Percentiles rank a stretch among this genome's conserved stretches.
phyloP scores from a whole-genome alignment of 2,329 filamentous ascomycete species.

The Domatiomyces globalis region DNA sequence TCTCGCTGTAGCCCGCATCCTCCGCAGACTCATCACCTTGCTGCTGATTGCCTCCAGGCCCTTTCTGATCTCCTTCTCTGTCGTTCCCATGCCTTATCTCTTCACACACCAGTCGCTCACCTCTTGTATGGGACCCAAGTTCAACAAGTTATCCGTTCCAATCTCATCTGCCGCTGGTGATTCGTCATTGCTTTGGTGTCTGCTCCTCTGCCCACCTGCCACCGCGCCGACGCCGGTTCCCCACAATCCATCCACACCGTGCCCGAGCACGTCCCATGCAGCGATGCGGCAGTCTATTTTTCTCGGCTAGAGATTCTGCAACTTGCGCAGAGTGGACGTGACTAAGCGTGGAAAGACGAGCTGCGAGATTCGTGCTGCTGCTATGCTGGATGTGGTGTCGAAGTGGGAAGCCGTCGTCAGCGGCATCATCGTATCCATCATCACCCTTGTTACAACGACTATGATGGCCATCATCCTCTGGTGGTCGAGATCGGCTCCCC shows the following conservation, averaged over 20 bases:
- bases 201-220: background rate
- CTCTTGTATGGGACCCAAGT: background rate
- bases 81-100: background rate
- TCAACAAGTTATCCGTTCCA: background rate
- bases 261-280: constrained; percentile 11
- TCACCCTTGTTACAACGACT: background rate
- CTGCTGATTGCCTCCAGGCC: background rate
- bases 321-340: constrained; percentile 26
- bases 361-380: background rate
- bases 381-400: background rate
- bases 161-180: background rate
- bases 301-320: constrained; percentile 38
- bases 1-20: background rate
- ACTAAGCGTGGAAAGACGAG: background rate
- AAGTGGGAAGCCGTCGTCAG: background rate
- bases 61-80: background rate
- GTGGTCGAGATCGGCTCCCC: background rate
- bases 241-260: constrained; percentile 10
- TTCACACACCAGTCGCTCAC: background rate
- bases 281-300: constrained; percentile 20
- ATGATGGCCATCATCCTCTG: background rate
- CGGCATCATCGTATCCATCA: background rate
- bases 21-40: background rate
- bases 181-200: background rate
- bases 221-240: background rate